Conservation (phyloP, 2,329 filamentous ascomycete species). For the Penicillium sclerotigenum region DNA sequence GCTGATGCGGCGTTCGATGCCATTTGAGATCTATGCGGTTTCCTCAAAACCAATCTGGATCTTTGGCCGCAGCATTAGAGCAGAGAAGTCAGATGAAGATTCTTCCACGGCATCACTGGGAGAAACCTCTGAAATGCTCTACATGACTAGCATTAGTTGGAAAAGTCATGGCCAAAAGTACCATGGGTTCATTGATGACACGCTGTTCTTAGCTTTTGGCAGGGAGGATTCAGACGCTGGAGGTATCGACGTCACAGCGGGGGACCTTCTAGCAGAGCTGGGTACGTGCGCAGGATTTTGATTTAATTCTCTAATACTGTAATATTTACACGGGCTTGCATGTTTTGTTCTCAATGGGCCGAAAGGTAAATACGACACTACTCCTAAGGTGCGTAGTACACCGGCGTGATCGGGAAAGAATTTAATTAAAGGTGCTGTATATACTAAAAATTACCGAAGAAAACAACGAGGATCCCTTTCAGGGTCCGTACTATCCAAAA, state of each 20-base stretch:
- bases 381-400: background rate
- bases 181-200: conserved; percentile 57
- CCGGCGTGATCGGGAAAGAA: background rate
- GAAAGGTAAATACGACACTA: background rate
- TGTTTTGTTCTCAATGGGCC: background rate
- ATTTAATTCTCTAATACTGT: background rate
- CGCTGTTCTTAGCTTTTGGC: conserved; percentile 55
- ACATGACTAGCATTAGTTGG: conserved; percentile 58
- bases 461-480: background rate
- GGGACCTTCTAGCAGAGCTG: conserved; percentile 48
- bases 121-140: conserved; percentile 54
- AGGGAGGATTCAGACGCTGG: conserved; percentile 52
- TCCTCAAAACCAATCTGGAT: conserved; percentile 56
- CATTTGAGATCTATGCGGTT: conserved; percentile 52
- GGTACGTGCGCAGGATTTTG: conserved; percentile 17
- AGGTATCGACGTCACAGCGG: conserved; percentile 52
- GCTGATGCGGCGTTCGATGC: conserved; percentile 48
- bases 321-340: background rate
- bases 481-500: background rate
- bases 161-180: conserved; percentile 48
- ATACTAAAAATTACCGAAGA: background rate
- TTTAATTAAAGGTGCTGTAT: background rate
- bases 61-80: conserved; percentile 43
- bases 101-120: background rate
- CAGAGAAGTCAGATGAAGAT: conserved; percentile 25